These are phyloP conservation scores for Lactarius psammicola DNA, from an alignment of 768 basidiomycete species.

Conservation along the genomic window DNA sequence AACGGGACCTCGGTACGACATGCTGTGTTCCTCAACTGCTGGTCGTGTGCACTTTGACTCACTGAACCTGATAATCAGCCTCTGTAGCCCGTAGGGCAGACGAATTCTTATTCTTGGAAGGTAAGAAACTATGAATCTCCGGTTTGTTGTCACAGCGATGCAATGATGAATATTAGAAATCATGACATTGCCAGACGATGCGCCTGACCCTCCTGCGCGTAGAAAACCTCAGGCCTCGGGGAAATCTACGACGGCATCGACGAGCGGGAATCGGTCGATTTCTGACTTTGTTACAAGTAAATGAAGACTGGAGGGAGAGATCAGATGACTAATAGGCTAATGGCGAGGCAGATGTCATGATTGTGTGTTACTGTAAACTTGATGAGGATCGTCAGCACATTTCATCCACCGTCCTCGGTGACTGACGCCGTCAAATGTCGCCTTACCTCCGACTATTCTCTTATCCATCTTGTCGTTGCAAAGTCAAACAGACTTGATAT, in stretches of 20 bases:
- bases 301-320: conserved; percentile 17
- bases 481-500: conserved; percentile 67
- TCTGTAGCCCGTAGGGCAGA: conserved; percentile 62
- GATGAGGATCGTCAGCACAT: conserved; percentile 68
- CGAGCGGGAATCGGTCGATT: conserved; percentile 38
- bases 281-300: conserved; percentile 49
- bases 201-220: conserved; percentile 43
- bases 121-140: conserved; percentile 38
- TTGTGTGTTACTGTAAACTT: not conserved
- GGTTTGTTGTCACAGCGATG: not conserved
- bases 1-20: conserved; percentile 71
- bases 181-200: conserved; percentile 48
- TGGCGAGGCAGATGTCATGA: not conserved
- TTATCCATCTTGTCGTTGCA: conserved; percentile 66
- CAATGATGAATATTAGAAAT: conserved; percentile 44
- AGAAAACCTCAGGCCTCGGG: conserved; percentile 42
- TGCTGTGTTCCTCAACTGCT: not conserved
- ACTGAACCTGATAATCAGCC: conserved; percentile 39
- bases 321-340: not conserved
- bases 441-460: conserved; percentile 47
- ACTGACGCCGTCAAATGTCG: conserved; percentile 64
- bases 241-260: conserved; percentile 26
- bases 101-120: conserved; percentile 78
- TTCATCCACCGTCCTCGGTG: conserved; percentile 74
- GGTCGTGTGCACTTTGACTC: not conserved